Percentiles rank a stretch among this genome's conserved stretches.
phyloP scores from a whole-genome alignment of 1,284 basidiomycete species.

The Cerrena zonata region DNA sequence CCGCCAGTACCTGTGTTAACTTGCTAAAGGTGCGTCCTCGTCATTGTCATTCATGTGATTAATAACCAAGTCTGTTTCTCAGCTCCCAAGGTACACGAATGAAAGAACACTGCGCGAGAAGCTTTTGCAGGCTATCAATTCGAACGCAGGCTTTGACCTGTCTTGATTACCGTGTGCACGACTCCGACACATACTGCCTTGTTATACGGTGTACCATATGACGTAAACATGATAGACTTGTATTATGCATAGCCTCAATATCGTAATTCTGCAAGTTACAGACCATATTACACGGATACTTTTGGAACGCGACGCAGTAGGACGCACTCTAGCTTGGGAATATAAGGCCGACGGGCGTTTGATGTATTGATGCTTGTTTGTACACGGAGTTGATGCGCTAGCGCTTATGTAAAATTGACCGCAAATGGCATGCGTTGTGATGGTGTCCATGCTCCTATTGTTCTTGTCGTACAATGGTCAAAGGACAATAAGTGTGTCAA shows the following conservation, averaged over 20 bases:
- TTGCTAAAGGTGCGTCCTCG: conserved; percentile 59
- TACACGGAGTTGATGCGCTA: neutral
- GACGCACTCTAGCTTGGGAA: too few relatives aligned
- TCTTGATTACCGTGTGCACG: too few relatives aligned
- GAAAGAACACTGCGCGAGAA: conserved; percentile 66
- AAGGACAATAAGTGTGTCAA: conserved; percentile 1
- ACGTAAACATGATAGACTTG: too few relatives aligned
- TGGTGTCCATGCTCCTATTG: conserved; percentile 1
- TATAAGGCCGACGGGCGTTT: too few relatives aligned
- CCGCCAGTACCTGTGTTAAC: conserved; percentile 82
- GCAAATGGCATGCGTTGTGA: conserved; percentile 2
- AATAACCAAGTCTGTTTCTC: conserved; percentile 8
- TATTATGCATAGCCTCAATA: too few relatives aligned
- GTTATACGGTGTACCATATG: too few relatives aligned
- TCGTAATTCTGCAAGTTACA: too few relatives aligned
- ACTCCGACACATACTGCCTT: too few relatives aligned
- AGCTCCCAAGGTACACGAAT: conserved; percentile 67
- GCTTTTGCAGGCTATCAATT: conserved; percentile 79
- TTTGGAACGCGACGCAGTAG: too few relatives aligned
- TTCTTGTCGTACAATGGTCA: conserved; percentile 5
- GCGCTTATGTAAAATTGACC: neutral
- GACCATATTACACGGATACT: too few relatives aligned
- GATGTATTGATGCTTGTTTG: neutral
- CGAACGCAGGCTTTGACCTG: conserved; percentile 84
- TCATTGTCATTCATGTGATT: neutral